These are phyloP conservation scores for Paramecium caudatum DNA, from an alignment of 73 alveolate genomes.

Conservation along the genomic window DNA sequence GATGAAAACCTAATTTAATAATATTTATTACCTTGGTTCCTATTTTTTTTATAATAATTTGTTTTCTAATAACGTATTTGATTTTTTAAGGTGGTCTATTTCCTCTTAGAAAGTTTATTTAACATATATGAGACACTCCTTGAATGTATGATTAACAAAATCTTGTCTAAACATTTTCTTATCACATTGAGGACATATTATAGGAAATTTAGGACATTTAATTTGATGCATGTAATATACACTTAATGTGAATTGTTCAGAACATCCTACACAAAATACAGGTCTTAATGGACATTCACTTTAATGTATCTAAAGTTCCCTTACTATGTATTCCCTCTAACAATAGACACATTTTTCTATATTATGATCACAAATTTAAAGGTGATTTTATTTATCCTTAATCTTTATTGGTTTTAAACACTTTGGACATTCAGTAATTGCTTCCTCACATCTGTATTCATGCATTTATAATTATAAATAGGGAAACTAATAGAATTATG, in stretches of 20 bases:
- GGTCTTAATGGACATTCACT: conserved; percentile 37
- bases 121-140: not conserved
- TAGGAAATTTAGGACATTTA: conserved; percentile 44
- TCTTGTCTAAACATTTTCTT: not conserved
- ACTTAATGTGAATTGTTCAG: not conserved
- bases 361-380: not conserved
- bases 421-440: not conserved
- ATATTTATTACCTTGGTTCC: not conserved
- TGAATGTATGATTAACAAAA: not conserved
- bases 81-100: conserved; percentile 4
- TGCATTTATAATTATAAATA: not conserved
- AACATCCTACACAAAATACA: conserved; percentile 28
- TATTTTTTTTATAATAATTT: not conserved
- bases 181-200: conserved; percentile 30
- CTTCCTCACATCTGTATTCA: conserved; percentile 9
- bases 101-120: not conserved
- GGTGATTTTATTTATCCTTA: not conserved
- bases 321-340: no score
- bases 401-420: not conserved
- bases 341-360: conserved; percentile 9
- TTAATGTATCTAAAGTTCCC: not conserved
- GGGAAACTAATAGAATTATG: conserved; percentile 38
- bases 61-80: not conserved
- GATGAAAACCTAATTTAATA: conserved; percentile 30
- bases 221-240: conserved; percentile 25